Evolutionary conservation across 352 stramenopile genomes (phyloP).

Genomic region (Phytophthora idaei): DNA sequence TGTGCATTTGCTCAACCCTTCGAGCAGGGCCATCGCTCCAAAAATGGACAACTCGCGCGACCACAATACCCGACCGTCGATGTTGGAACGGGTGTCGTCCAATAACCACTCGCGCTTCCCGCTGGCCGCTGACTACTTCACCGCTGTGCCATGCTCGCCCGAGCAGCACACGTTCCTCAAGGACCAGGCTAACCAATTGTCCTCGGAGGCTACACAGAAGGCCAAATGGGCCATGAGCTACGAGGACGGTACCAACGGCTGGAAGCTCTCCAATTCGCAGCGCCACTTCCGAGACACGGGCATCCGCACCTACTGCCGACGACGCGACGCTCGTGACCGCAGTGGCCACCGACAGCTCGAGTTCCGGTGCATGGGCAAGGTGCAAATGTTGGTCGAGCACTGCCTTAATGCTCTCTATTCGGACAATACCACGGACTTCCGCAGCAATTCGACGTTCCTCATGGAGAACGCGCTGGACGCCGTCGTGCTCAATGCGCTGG

Average conservation of each 20-base stretch:
- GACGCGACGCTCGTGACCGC: slow-evolving; percentile 42
- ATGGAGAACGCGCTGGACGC: slow-evolving; percentile 66
- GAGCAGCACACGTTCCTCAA: slow-evolving; percentile 49
- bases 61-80: slow-evolving; percentile 31
- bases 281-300: slow-evolving; percentile 70
- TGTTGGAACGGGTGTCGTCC: slow-evolving; percentile 41
- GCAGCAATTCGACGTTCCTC: slow-evolving; percentile 59
- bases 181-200: slow-evolving; percentile 44
- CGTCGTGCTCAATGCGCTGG: slow-evolving; percentile 59
- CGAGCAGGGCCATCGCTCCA: slow-evolving; percentile 2
- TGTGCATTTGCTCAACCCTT: slow-evolving; percentile 17
- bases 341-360: slow-evolving; percentile 47
- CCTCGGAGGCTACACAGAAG: slow-evolving; percentile 39
- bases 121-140: slow-evolving; percentile 54
- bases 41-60: slow-evolving; percentile 46
- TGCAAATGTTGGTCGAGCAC: slow-evolving; percentile 49
- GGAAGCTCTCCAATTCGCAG: slow-evolving; percentile 75
- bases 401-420: slow-evolving; percentile 64
- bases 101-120: slow-evolving; percentile 40
- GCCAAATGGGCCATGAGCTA: slow-evolving; percentile 69
- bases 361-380: slow-evolving; percentile 71
- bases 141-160: slow-evolving; percentile 36
- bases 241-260: slow-evolving; percentile 60
- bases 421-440: slow-evolving; percentile 64
- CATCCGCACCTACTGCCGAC: slow-evolving; percentile 63